Base-by-base conservation (phyloP, 257 asterid species). In the Verbena officinalis region DNA sequence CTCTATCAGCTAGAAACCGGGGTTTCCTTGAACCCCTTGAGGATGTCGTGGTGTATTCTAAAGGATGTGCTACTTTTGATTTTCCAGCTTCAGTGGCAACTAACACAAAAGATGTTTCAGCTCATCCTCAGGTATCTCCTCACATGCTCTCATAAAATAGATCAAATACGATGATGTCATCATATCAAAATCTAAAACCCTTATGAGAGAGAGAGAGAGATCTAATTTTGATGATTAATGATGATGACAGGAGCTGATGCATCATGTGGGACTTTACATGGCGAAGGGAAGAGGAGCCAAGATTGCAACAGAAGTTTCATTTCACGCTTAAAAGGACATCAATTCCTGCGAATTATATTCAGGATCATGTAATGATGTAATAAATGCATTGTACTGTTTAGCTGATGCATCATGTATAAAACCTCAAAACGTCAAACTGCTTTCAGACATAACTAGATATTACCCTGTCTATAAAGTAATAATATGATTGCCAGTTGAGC, bases 31-130 rank as follows among this genome's bases (percentile, higher is more conserved):
- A 50, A 7, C 87, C 87, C 20, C 77, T 87, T 6, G 72, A 85
- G 68, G 83, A 87, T 13, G 81, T 87, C 4, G 82, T 87, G 9
- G 78, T 85, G 43, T 83, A 79, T 75, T 83, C 93, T 44, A 64
- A 55, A 43, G 96, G 76, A 22, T 87, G 96, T 73, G 96, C 96
- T 53, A 87, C 96, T 33, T 87, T 85, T 22, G 90, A 85, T 71
- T 74, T 87, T 42, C 88, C 93, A 3, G 75, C 20, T 48, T 74
- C 87, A 45, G 20, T 69, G 62, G 85, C 86, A 23, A 68, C 63
- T 46, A 62, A 67, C 78, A 62, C 44, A 76, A 85, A 83, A 62
- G 73, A 74, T 36, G 59, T 55, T 24, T 68, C 59, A 36, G 72
- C 90, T 71, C 93, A 87, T 72, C 88, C 93, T 5, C 95, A 84